These are phyloP conservation scores for Penicillium griseofulvum DNA, from an alignment of 2,329 filamentous ascomycete species.

Conservation along the genomic window DNA sequence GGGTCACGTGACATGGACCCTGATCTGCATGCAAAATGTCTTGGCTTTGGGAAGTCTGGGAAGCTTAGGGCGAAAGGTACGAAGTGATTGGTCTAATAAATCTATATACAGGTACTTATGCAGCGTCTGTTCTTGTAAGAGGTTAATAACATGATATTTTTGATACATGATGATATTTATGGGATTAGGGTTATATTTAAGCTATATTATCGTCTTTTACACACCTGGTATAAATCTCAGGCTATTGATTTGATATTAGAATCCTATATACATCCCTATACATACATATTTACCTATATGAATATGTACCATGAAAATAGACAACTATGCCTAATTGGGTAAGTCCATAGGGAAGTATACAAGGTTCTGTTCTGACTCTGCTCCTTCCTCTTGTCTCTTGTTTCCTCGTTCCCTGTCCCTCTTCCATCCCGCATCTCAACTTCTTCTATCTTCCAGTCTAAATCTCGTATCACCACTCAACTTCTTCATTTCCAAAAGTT, in stretches of 20 bases:
- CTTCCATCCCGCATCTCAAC: slow-evolving; percentile 4
- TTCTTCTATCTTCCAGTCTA: slow-evolving; percentile 27
- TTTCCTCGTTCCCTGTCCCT: slow-evolving; percentile 1
- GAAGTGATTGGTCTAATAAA: neutral
- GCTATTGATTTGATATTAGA: too few relatives aligned
- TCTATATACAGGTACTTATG: neutral
- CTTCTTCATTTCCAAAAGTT: slow-evolving; percentile 14
- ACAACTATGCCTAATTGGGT: neutral
- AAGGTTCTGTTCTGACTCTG: neutral
- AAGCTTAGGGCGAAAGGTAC: neutral
- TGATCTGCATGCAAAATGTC: slow-evolving; percentile 1
- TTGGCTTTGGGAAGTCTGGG: neutral
- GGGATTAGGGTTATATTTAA: neutral
- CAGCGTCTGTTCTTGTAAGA: neutral
- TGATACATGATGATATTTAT: neutral
- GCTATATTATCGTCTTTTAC: neutral
- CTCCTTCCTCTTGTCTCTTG: neutral
- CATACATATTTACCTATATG: too few relatives aligned
- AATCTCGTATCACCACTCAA: neutral
- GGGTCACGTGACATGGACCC: neutral
- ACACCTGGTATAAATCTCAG: too few relatives aligned
- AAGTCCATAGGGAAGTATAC: neutral
- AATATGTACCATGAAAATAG: neutral
- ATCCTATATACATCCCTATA: neutral
- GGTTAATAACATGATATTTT: neutral